phyloP scores from a whole-genome alignment of 805 yeast species.

The Pachysolen tannophilus region DNA sequence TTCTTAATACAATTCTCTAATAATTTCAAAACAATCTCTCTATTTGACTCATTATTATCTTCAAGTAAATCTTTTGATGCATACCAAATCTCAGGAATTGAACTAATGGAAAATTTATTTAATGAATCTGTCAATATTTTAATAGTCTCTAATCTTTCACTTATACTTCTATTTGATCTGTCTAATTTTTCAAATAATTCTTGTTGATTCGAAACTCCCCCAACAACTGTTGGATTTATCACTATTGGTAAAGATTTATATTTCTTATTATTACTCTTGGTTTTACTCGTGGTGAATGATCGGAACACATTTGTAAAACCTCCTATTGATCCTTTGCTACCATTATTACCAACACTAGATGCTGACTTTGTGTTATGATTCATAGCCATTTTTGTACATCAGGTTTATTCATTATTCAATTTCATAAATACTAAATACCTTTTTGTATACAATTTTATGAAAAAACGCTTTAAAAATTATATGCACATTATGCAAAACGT shows the following conservation, averaged over 20 bases:
- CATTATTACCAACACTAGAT: too few species aligned
- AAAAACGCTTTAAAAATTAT: too few species aligned
- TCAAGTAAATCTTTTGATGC: conserved; percentile 47
- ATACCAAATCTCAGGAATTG: conserved; percentile 74
- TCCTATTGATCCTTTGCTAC: too few species aligned
- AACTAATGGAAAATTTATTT: conserved; percentile 42
- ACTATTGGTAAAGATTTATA: conserved; percentile 12
- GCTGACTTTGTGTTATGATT: too few species aligned
- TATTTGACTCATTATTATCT: conserved; percentile 15
- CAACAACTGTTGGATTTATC: conserved; percentile 22
- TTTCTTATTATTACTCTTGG: conserved; percentile 1
- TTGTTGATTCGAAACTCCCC: conserved; percentile 16
- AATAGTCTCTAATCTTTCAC: conserved; percentile 41
- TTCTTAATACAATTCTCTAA: conserved; percentile 46
- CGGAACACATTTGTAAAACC: conserved; percentile 15
- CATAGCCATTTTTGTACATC: too few species aligned
- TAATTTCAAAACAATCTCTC: conserved; percentile 39
- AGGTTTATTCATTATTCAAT: too few species aligned
- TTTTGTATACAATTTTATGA: too few species aligned
- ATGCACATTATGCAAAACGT: too few species aligned
- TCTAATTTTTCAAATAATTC: conserved; percentile 14
- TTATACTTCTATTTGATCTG: conserved; percentile 15
- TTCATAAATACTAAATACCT: too few species aligned
- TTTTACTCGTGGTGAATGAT: conserved; percentile 17
- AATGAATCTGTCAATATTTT: conserved; percentile 40